Evolutionary conservation across 805 yeast genomes (phyloP), one percentile per base, ranked within the genome.

Genomic region (Candida yuanshanica): DNA sequence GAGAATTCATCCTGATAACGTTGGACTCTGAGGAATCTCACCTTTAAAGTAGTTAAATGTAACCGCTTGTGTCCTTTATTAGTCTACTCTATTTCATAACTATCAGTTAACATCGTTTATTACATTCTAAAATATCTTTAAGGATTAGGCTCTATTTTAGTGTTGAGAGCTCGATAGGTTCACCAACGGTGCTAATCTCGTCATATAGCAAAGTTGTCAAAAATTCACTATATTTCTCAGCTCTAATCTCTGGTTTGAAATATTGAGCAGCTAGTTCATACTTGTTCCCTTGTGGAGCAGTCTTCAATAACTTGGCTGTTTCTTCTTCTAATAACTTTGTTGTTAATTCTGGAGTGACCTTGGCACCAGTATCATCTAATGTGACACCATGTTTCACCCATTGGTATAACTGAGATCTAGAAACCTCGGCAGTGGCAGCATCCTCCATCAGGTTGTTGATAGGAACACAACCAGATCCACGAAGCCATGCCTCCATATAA

Each of bases 351-450:
- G 83, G 74, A 40, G 85, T 79, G 26, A 83, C 72, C 35, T 59
- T 65, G 40, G 68, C 72, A 35, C 81, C 81, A 11, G 77, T 68
- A 55, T 83, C 88, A 42, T 75, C 70, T 50, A 75, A 53, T 35
- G 59, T 65, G 38, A 79, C 81, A 25, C 74, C 75, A 59, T 84
- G 89, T 45, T 79, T 81, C 39, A 81, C 84, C 95, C 95, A 84
- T 59, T 86, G 88, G 72, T 81, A 81, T 51, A 84, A 68, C 64
- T 83, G 91, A 43, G 87, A 74, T 68, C 93, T 76, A 23, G 90
- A 81, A 23, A 84, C 95, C 64, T 84, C 93, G 20, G 93, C 93
- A 37, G 93, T 84, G 25, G 93, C 93, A 14, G 95, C 95, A 63
- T 84, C 95, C 65, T 84, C 95, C 95, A 84, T 84, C 63, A 84